Percentiles rank a stretch among this genome's conserved stretches.
phyloP scores from a whole-genome alignment of 345 rosid genomes.

The Linum tenue region DNA sequence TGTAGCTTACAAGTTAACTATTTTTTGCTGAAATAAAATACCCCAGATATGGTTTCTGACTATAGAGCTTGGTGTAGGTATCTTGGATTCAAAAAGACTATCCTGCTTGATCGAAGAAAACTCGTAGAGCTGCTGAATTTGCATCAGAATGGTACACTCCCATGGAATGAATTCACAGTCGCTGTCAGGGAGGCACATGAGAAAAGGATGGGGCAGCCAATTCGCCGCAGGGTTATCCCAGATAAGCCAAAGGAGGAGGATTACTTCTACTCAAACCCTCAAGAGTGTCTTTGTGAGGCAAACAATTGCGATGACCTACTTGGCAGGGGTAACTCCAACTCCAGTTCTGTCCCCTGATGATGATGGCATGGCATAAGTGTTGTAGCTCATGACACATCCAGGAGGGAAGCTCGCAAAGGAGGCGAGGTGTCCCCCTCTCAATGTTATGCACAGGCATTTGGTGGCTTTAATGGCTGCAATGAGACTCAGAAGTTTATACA shows the following conservation, averaged over 20 bases:
- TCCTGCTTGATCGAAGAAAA: constrained; percentile 60
- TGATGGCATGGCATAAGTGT: too few species aligned
- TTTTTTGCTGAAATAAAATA: too few species aligned
- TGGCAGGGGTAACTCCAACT: constrained; percentile 33
- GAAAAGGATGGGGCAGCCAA: constrained; percentile 68
- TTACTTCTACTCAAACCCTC: constrained; percentile 93
- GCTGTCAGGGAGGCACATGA: constrained; percentile 59
- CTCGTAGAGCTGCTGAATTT: constrained; percentile 66
- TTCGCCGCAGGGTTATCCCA: constrained; percentile 42
- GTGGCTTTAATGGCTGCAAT: constrained; percentile 10
- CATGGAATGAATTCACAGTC: constrained; percentile 54
- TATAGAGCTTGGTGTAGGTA: constrained; percentile 43
- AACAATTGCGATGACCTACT: constrained; percentile 46
- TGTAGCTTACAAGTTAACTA: too few species aligned
- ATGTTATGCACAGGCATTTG: constrained; percentile 5
- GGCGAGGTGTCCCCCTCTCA: constrained; percentile 1
- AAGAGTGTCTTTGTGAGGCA: constrained; percentile 79
- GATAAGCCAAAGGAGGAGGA: constrained; percentile 97
- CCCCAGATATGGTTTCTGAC: too few species aligned
- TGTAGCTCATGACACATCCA: too few species aligned
- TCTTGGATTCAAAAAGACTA: constrained; percentile 70
- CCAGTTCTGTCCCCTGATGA: constrained; percentile 17
- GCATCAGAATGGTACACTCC: constrained; percentile 65
- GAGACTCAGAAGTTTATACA: constrained; percentile 1
- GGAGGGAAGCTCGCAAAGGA: constrained; percentile 11